Evolutionary conservation across 352 stramenopile species (phyloP), one percentile per base, ranked within the genome.

Genomic region (Globisporangium megalacanthum): DNA sequence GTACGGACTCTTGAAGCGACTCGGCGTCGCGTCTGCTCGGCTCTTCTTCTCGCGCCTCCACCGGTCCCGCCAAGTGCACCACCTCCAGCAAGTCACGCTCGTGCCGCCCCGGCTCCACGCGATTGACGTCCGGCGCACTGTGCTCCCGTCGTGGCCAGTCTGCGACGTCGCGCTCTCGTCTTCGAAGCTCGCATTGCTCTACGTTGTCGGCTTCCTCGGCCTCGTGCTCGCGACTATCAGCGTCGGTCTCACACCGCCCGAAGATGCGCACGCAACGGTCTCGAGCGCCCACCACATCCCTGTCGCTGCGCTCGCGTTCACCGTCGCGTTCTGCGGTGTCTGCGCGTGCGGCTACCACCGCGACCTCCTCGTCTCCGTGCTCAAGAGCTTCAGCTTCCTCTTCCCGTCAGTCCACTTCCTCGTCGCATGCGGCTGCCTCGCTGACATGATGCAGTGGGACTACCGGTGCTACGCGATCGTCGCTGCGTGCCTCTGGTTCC

Each of bases 401-500:
- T 70, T 77, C 47, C 60, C 49, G 6, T 68, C 56, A 2, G 4
- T 65, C 1, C 57, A 70, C 47, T 70, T 62, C n/a, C 0, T 58
- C 47, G 8, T 36, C 14, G 61, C 49, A 0, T 49, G 35, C 1
- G 7, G 70, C 3, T 71, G 64, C 37, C 44, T 81, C 8, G 58
- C 66, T 6, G 66, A 73, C 53, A 41, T 84, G 52, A 52, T 69
- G 8, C 14, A 42, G 0, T 84, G 77, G 70, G 57, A 70, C 36
- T 13, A 35, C 14, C 49, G 66, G 44, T 37, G 33, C 33, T 37
- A 8, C 5, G 65, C 65, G 15, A 46, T 84, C 31, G 6, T 68
- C 10, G 54, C 72, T 4, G 80, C 70, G 72, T 58, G 56, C 51
- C 29, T 79, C n/a, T 81, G 77, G 72, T 78, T 83, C 46, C 72